Evolutionary conservation across 345 rosid species (phyloP).

Genomic region (Boechera stricta): DNA sequence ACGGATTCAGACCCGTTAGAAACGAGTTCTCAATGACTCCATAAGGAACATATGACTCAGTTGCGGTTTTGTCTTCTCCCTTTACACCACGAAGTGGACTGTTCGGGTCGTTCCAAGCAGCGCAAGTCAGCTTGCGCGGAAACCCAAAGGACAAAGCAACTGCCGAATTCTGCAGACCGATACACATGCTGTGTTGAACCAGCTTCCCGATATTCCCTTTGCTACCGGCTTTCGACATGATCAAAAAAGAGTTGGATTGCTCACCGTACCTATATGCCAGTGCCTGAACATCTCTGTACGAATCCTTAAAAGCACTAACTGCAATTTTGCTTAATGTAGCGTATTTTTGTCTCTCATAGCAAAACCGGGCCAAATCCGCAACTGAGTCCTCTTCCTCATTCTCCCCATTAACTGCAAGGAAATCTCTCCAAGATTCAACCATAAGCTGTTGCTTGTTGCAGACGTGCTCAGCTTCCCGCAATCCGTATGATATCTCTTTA

Average conservation of each 20-base stretch:
- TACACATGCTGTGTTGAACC: constrained; percentile 88
- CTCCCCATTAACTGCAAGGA: constrained; percentile 60
- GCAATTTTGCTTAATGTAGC: constrained; percentile 74
- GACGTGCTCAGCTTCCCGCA: constrained; percentile 67
- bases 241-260: constrained; percentile 67
- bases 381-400: constrained; percentile 43
- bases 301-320: constrained; percentile 77
- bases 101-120: constrained; percentile 66
- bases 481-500: constrained; percentile 66
- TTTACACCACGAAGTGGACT: constrained; percentile 31
- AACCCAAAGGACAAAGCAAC: constrained; percentile 83
- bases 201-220: constrained; percentile 84
- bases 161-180: constrained; percentile 83
- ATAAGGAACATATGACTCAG: constrained; percentile 65
- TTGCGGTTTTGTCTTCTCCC: constrained; percentile 40
- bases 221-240: constrained; percentile 91
- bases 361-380: constrained; percentile 52
- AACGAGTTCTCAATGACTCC: constrained; percentile 80
- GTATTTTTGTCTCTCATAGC: constrained; percentile 77
- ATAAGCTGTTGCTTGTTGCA: constrained; percentile 73
- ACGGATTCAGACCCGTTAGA: constrained; percentile 75
- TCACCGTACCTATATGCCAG: constrained; percentile 67
- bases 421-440: constrained; percentile 67
- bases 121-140: constrained; percentile 71
- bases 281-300: constrained; percentile 75